These are phyloP conservation scores for Amphirosellinia nigrospora DNA, from an alignment of 495 filamentous ascomycete species.

Conservation along the genomic window DNA sequence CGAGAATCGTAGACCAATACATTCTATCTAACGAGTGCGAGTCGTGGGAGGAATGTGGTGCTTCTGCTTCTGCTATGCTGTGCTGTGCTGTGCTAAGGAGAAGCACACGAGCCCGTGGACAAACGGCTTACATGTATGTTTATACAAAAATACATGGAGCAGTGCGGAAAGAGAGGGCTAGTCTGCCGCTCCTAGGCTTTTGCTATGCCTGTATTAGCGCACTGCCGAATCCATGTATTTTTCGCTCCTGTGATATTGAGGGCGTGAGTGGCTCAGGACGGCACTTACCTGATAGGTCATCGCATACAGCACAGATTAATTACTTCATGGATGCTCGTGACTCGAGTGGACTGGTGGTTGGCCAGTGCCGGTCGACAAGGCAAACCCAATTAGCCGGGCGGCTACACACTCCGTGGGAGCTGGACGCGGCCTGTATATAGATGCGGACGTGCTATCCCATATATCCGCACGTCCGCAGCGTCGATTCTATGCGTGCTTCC, in stretches of 20 bases:
- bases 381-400: constrained; percentile 4
- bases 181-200: background rate
- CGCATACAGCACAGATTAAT: constrained; percentile 5
- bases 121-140: background rate
- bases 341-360: background rate
- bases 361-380: constrained; percentile 10
- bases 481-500: background rate
- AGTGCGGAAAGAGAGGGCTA: background rate
- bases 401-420: background rate
- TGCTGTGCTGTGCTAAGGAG: background rate
- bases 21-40: constrained; percentile 31
- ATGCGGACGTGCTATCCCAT: background rate
- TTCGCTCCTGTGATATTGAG: background rate
- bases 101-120: background rate
- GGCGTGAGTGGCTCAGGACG: constrained; percentile 2
- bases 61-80: background rate
- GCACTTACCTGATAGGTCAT: constrained; percentile 23
- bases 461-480: background rate
- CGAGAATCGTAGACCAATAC: constrained; percentile 47
- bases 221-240: constrained; percentile 7
- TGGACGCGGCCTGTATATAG: background rate
- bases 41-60: background rate
- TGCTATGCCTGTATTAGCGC: background rate
- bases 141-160: background rate
- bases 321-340: constrained; percentile 7